phyloP scores from a whole-genome alignment of 2,329 filamentous ascomycete species.

The Aspergillus ochraceoroseus region DNA sequence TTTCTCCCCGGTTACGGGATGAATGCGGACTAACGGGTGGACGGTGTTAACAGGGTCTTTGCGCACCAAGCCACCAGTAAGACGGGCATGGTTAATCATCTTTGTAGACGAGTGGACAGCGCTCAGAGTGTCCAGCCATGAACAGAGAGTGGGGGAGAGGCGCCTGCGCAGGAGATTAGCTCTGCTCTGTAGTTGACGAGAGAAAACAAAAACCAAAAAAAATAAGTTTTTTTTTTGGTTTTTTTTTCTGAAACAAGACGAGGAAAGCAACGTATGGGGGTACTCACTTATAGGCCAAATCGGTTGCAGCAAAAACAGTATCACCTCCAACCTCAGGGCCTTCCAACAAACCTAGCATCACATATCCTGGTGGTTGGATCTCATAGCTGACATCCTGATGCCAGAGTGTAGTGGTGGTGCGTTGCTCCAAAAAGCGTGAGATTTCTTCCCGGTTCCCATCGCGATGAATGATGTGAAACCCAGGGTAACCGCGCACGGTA shows the following conservation, averaged over 20 bases:
- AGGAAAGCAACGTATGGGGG: not conserved
- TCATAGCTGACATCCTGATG: constrained; percentile 50
- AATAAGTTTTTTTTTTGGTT: no score
- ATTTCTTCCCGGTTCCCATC: constrained; percentile 45
- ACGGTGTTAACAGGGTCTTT: constrained; percentile 44
- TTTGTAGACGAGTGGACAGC: constrained; percentile 43
- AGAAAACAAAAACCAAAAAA: no score
- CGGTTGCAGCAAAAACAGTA: constrained; percentile 46
- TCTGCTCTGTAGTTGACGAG: no score
- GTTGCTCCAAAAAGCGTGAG: constrained; percentile 40
- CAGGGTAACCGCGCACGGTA: constrained; percentile 39
- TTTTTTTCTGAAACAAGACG: no score
- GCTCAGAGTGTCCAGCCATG: constrained; percentile 32
- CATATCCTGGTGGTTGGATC: constrained; percentile 46
- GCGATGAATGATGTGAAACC: constrained; percentile 47
- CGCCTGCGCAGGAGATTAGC: constrained; percentile 21
- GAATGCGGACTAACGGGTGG: constrained; percentile 46
- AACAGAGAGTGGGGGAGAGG: constrained; percentile 51
- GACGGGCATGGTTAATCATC: constrained; percentile 42
- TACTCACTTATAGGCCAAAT: constrained; percentile 43
- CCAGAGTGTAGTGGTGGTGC: constrained; percentile 47
- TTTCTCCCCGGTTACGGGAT: constrained; percentile 48
- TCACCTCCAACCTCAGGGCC: constrained; percentile 50
- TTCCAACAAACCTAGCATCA: constrained; percentile 47
- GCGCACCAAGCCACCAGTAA: constrained; percentile 43